Conservation (phyloP, 225 moss, liverwort and hornwort species). For the Lunularia cruciata region DNA sequence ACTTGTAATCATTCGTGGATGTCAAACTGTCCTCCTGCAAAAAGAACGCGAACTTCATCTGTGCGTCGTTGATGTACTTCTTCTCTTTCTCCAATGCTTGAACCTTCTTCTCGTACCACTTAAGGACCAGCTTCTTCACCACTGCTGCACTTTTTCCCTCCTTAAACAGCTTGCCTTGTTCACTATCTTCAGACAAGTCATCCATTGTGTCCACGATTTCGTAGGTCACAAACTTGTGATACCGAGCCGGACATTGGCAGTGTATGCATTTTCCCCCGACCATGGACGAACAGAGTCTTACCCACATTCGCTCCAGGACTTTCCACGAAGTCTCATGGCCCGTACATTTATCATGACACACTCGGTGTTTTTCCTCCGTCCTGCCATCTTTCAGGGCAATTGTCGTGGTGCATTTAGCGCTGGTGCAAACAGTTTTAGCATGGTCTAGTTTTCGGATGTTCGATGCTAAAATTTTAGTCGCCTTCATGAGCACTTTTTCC, state of each 20-base stretch:
- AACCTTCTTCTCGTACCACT: conserved; percentile 13
- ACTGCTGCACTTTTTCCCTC: conserved; percentile 11
- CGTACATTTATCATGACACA: conserved; percentile 19
- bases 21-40: conserved; percentile 22
- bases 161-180: not conserved
- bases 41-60: conserved; percentile 17
- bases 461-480: not conserved
- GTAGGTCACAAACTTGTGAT: conserved; percentile 19
- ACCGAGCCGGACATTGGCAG: conserved; percentile 9
- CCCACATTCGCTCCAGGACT: conserved; percentile 6
- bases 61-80: conserved; percentile 20
- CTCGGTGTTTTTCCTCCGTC: not conserved
- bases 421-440: conserved; percentile 6
- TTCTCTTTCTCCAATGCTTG: conserved; percentile 14
- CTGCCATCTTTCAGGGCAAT: not conserved
- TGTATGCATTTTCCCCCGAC: not conserved
- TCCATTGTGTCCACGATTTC: not conserved
- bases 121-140: conserved; percentile 9
- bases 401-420: conserved; percentile 7
- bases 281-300: conserved; percentile 10
- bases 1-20: conserved; percentile 21
- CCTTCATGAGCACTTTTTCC: conserved; percentile 8
- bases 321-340: conserved; percentile 15
- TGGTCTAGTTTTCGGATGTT: conserved; percentile 6
- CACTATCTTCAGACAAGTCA: not conserved